A percentile compares a stretch with the other conserved stretches of the same genome.
These are phyloP conservation scores for Solanum hybrid DNA, from an alignment of 305 asterid species.

Conservation along the genomic window DNA sequence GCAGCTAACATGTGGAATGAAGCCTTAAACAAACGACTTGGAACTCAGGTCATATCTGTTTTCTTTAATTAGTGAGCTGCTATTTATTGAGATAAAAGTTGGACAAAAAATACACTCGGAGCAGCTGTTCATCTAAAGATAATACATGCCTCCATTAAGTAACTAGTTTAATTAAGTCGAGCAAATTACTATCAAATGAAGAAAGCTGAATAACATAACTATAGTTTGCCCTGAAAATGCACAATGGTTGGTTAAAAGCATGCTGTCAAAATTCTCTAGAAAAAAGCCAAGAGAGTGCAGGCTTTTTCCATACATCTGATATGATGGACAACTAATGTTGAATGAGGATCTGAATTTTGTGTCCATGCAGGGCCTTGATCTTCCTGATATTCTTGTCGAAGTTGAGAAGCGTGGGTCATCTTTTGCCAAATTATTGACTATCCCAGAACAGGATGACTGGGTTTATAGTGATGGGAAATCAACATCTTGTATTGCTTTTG, in stretches of 20 bases:
- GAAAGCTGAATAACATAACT: not conserved
- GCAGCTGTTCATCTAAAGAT: not conserved
- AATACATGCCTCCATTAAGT: not conserved
- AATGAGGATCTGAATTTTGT: not conserved
- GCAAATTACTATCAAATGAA: not conserved
- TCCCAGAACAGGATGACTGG: constrained; percentile 90
- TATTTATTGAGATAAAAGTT: not conserved
- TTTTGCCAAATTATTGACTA: constrained; percentile 66
- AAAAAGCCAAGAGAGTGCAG: not conserved
- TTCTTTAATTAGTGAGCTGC: not conserved
- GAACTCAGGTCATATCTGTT: constrained; percentile 56
- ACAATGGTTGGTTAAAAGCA: not conserved
- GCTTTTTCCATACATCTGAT: not conserved
- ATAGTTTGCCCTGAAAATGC: not conserved
- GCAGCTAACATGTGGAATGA: constrained; percentile 87
- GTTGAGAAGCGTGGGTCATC: constrained; percentile 85
- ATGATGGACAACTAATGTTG: not conserved
- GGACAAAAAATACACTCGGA: not conserved
- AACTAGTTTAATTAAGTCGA: not conserved
- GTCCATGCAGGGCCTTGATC: constrained; percentile 54
- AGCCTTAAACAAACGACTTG: constrained; percentile 88
- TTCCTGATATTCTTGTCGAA: constrained; percentile 81
- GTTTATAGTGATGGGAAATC: constrained; percentile 79
- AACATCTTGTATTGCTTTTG: constrained; percentile 80
- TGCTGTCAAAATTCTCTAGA: not conserved